Percentiles rank a stretch among this genome's conserved stretches.
Conservation (phyloP, 169 alveolate genomes). For the Plasmodium vinckei region DNA sequence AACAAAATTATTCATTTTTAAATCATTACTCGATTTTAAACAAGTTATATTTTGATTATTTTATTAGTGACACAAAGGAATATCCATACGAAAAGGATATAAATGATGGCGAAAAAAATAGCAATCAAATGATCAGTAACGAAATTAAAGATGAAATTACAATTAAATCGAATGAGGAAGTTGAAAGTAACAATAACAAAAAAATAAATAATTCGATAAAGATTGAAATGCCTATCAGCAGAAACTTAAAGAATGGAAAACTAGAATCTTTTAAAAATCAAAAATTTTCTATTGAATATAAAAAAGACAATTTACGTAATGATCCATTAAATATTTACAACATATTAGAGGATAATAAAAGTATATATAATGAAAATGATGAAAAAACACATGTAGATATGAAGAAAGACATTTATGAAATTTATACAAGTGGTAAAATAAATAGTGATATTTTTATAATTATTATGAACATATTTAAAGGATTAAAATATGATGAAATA, state of each 20-base stretch:
- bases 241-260: neutral
- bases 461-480: constrained; percentile 41
- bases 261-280: constrained; percentile 17
- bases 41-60: constrained; percentile 54
- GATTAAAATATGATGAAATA: constrained; percentile 61
- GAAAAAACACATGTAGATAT: neutral
- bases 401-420: constrained; percentile 29
- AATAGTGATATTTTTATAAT: constrained; percentile 43
- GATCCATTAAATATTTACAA: constrained; percentile 72
- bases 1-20: constrained; percentile 30
- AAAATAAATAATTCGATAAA: neutral
- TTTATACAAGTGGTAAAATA: constrained; percentile 17
- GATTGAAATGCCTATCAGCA: neutral
- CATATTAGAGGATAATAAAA: constrained; percentile 46
- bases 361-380: constrained; percentile 4
- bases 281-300: constrained; percentile 45
- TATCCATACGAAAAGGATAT: neutral
- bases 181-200: neutral
- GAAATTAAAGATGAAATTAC: neutral
- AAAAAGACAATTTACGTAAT: constrained; percentile 5
- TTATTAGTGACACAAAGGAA: constrained; percentile 2
- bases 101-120: neutral
- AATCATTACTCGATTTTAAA: constrained; percentile 49
- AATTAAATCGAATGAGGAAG: neutral
- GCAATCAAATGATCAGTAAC: neutral